Base-by-base conservation (phyloP, 2,329 filamentous ascomycete species). In the Monilinia aucupariae region DNA sequence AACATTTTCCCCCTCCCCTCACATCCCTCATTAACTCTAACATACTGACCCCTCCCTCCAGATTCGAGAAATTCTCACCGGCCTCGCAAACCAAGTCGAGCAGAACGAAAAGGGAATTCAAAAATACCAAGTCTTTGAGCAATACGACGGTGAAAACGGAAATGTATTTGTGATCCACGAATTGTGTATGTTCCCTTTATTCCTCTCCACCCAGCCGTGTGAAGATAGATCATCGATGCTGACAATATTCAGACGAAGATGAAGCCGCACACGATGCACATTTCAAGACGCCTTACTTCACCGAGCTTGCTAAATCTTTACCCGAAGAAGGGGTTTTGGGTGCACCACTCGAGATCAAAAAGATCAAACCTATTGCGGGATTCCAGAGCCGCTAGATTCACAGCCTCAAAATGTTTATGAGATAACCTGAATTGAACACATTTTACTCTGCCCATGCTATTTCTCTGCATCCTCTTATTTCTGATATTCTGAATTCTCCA, bases 91-190 rank as follows among this genome's bases (percentile, higher is more conserved):
- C 12, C 32, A 48, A 6, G 37, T 60, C 12, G 22, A 63, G 25
- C 53, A 60, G 20, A 13, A 60, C 17, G 61, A 63, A 10, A 15
- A 39, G 2, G 47, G 17, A 34, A 13, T 30, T 15, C 15, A 2
- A 8, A 37, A 20, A 15, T 63, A 48, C 37, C 55, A 63, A 9
- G 2, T 48, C 9, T 63, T 63, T 17, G 48, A 63, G 30, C 61
- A 63, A 59, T 47, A 39, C 12, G 55, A 32, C 8, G 37, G 37
- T 17, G 20, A 47, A n/a, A 20, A 52, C 3, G 61, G 48, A 39
- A 63, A 53, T 41, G 48, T 60, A 12, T 60, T 63, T 27, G 9
- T 63, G 9, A 2, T 49, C 12, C 61, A 60, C 12, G 61, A 60
- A 60, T 17, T 39, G 2, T 60, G 61, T 63, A 48, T 22, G 54